Evolutionary conservation across 2,329 filamentous ascomycete species (phyloP).

Genomic region (Trichophaea hybrida): DNA sequence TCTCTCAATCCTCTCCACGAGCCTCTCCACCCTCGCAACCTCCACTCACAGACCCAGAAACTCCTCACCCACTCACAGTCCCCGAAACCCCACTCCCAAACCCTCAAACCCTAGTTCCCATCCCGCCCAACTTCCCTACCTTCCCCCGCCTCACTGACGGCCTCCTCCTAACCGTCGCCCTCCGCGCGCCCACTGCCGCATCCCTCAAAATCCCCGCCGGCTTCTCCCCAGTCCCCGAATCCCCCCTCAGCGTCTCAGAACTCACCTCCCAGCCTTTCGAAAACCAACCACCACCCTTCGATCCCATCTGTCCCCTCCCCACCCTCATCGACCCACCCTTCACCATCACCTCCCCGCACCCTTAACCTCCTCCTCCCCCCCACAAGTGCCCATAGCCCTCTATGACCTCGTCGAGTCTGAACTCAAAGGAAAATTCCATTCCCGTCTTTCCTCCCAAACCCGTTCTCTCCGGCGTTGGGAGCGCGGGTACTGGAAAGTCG

Average conservation of each 20-base stretch:
- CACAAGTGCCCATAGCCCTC: constrained; percentile 10
- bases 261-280: no score
- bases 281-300: constrained; percentile 5
- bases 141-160: constrained; percentile 7
- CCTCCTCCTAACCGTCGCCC: not conserved
- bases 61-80: not conserved
- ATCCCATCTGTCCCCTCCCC: constrained; percentile 6
- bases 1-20: no score
- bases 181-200: constrained; percentile 5
- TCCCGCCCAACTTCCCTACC: not conserved
- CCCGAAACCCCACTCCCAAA: not conserved
- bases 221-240: not conserved
- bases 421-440: constrained; percentile 11
- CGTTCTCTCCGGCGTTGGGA: constrained; percentile 16
- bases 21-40: constrained; percentile 1
- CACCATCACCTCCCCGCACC: constrained; percentile 11
- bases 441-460: not conserved
- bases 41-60: not conserved
- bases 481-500: constrained; percentile 19
- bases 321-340: constrained; percentile 9
- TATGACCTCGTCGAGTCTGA: constrained; percentile 7
- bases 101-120: constrained; percentile 4
- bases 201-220: not conserved
- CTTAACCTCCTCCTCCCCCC: constrained; percentile 10
- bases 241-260: not conserved